Evolutionary conservation across 768 basidiomycete genomes (phyloP).

Genomic region (Arthromyces matolae): DNA sequence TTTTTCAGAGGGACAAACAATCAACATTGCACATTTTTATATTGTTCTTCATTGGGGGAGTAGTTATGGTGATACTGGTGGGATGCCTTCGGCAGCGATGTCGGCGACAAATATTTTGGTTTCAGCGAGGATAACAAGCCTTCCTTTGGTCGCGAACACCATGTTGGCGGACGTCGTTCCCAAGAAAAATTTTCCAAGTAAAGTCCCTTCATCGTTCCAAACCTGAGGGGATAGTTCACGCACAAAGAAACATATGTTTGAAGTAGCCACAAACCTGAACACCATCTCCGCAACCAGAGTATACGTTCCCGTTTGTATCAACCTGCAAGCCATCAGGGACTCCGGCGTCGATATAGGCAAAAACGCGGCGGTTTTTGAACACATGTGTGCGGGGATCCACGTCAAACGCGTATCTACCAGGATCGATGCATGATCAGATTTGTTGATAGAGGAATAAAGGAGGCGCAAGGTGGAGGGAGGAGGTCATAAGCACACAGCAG

Average conservation of each 20-base stretch:
- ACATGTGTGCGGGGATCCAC: conserved; percentile 51
- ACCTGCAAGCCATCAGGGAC: conserved; percentile 66
- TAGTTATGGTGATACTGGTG: conserved; percentile 9
- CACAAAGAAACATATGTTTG: background rate
- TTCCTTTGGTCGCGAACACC: conserved; percentile 40
- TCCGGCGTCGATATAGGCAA: conserved; percentile 65
- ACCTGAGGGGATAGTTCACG: conserved; percentile 31
- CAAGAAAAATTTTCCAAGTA: conserved; percentile 66
- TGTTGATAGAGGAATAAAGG: background rate
- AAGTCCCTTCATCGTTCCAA: conserved; percentile 49
- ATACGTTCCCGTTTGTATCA: conserved; percentile 63
- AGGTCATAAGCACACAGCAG: background rate
- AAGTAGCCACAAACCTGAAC: conserved; percentile 41
- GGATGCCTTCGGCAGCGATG: conserved; percentile 35
- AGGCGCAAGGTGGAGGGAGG: background rate
- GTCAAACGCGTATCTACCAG: conserved; percentile 61
- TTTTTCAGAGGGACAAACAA: no score
- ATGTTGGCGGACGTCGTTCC: conserved; percentile 41
- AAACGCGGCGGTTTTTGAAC: conserved; percentile 60
- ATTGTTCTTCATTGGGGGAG: background rate
- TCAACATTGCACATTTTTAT: no score
- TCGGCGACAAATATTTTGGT: conserved; percentile 45
- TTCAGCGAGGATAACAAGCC: conserved; percentile 44
- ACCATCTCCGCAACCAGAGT: conserved; percentile 66
- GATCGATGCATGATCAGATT: background rate